Evolutionary conservation across 2,329 filamentous ascomycete genomes (phyloP).

Genomic region (Diaporthe amygdali): DNA sequence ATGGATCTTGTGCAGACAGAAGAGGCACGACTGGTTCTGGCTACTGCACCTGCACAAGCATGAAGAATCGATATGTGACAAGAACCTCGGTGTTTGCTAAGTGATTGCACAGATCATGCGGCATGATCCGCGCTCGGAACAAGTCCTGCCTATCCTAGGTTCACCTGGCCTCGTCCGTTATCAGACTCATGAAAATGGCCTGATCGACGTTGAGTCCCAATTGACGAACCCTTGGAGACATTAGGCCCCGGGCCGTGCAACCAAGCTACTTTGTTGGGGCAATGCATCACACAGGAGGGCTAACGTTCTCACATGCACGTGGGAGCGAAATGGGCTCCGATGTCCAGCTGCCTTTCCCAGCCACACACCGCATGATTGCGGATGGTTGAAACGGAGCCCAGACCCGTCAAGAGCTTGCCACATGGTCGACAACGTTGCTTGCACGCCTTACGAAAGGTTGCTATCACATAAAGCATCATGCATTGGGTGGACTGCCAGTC

Average conservation of each 20-base stretch:
- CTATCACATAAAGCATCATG: neutral
- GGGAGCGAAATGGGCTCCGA: neutral
- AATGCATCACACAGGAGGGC: neutral
- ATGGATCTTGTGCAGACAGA: neutral
- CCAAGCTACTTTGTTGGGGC: neutral
- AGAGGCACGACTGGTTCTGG: neutral
- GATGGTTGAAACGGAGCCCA: neutral
- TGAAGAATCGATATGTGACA: neutral
- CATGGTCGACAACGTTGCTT: neutral
- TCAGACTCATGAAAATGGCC: neutral
- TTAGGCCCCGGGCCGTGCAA: neutral
- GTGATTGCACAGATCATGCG: neutral
- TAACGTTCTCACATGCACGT: neutral
- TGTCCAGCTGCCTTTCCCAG: neutral
- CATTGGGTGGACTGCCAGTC: neutral
- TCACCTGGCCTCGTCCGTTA: neutral
- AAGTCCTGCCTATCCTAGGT: neutral
- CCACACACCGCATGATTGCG: neutral
- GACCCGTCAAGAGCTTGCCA: neutral
- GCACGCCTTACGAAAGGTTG: neutral
- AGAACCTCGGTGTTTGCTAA: neutral
- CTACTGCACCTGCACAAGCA: neutral
- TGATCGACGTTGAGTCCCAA: neutral
- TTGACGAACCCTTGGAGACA: neutral
- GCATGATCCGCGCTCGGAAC: neutral